Evolutionary conservation across 2,329 filamentous ascomycete species (phyloP), one percentile per base, ranked within the genome.

Genomic region (Pestalotiopsis sp.): DNA sequence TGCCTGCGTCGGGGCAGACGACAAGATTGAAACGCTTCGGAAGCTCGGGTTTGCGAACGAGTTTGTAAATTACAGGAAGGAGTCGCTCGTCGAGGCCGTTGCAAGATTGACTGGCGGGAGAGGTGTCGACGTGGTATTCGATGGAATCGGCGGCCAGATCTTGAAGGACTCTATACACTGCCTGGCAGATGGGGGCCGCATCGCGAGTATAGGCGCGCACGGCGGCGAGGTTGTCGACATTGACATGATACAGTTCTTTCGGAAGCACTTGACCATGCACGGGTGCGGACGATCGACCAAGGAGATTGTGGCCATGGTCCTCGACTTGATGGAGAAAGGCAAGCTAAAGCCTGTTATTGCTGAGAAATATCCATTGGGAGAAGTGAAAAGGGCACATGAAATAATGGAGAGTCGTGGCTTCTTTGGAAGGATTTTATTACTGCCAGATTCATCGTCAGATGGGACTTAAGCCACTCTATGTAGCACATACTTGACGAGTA

Each of bases 241-340:
- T 20, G 64, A 66, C 27, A 66, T 66, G 64, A 66, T 66, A 25
- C 36, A 57, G 64, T 59, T 66, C 52, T 66, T 66, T 27, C 64
- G 64, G 25, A 66, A 59, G 27, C 64, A 66, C 36, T 49, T 66
- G 14, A 66, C 64, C 45, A 57, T 66, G 45, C 36, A 66, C 23
- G 64, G 64, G 9, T 66, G 64, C 39, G 64, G 64, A 14, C 64
- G 64, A n/a, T 66, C 64, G 45, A 66, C 64, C 14, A 57, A 41
- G 64, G 64, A 58, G 64, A 66, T 58, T 39, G 20, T 45, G 2
- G 23, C 49, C 4, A 66, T 3, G 17, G 64, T 66, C 11, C 64
- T 66, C n/a, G 64, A 45, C 20, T 45, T 66, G 64, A 66, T 66
- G 64, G 45, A n/a, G 2, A 20, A 13, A 9, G 38, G 62, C 20